Evolutionary conservation across 2,329 filamentous ascomycete genomes (phyloP), one percentile per base, ranked within the genome.

Genomic region (Pyrenophora teres): DNA sequence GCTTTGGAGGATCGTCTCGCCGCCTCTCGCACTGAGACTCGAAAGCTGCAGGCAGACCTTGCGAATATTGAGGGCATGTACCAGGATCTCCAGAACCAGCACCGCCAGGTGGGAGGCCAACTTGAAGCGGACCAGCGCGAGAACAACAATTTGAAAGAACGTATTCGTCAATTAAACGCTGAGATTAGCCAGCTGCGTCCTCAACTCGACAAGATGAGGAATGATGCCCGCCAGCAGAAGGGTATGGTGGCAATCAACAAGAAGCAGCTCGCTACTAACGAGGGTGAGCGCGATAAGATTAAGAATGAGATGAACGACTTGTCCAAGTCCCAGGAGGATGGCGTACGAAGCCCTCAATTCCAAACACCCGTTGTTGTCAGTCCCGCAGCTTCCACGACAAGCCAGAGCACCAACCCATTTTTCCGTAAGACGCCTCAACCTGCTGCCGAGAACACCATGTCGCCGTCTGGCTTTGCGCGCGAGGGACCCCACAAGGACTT

Each of bases 231-330:
- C 36, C 94, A 97, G 73, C 92, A 97, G 70, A 97, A 96, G 77
- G 94, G 94, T 15, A 81, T 97, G 60, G 93, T 96, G 25, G 92
- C 94, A 37, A 99, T 99, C 77, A 97, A 97, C 78, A 97, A 95
- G 81, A 99, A 99, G 78, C 94, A 99, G 76, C 80, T 97, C 54
- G 85, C 88, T 31, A 97, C 92, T 0, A 90, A 88, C 50, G 94
- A 99, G 74, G 84, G 84, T 40, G 93, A 97, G 72, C 85, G 90
- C 27, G 93, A 97, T 54, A 93, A 90, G 78, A 79, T 96, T 33
- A 92, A 92, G 77, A 78, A 80, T 1, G 93, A 97, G 72, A 87
- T 88, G 38, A 87, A 87, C 52, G 86, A 85, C 44, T 81, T 87
- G 58, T 82, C 76, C 71, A 87, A 81, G 79, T 83, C 77, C 65